phyloP scores from a whole-genome alignment of 768 basidiomycete species.

The Boletus patriciae region DNA sequence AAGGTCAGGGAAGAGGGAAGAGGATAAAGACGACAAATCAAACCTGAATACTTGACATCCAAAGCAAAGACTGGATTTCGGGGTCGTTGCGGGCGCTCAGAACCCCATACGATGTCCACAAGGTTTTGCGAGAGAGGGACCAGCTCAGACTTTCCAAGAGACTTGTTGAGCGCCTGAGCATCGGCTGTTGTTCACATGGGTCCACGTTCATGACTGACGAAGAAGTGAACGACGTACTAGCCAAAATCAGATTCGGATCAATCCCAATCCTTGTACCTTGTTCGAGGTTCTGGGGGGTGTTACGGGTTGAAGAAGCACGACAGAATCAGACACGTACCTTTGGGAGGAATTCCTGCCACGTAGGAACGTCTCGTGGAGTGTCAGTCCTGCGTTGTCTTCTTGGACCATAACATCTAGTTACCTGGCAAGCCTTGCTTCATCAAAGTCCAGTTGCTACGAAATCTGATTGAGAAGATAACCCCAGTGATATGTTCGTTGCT shows the following conservation, averaged over 20 bases:
- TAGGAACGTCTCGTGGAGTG: constrained; percentile 65
- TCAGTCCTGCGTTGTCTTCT: constrained; percentile 13
- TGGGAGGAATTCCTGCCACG: constrained; percentile 84
- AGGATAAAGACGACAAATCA: constrained; percentile 1
- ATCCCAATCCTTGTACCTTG: constrained; percentile 71
- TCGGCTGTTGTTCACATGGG: constrained; percentile 46
- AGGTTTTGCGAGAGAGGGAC: constrained; percentile 70
- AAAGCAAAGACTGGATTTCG: constrained; percentile 66
- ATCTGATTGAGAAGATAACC: constrained; percentile 1
- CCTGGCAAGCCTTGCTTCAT: constrained; percentile 92
- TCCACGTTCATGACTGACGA: constrained; percentile 12
- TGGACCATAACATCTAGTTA: constrained; percentile 21
- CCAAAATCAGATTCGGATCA: constrained; percentile 74
- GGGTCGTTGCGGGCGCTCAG: constrained; percentile 66
- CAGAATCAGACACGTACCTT: constrained; percentile 46
- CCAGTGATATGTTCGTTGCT: constrained; percentile 18
- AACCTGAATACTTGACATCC: constrained; percentile 73
- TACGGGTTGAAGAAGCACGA: neutral
- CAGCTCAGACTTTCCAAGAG: constrained; percentile 61
- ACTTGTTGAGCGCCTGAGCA: constrained; percentile 58
- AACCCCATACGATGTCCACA: constrained; percentile 75
- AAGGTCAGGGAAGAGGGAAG: neutral
- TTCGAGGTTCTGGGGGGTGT: constrained; percentile 53
- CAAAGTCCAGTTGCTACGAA: constrained; percentile 78
- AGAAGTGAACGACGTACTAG: constrained; percentile 41